Evolutionary conservation across 441 rosid species (phyloP).

Genomic region (Raphanus hybrid): DNA sequence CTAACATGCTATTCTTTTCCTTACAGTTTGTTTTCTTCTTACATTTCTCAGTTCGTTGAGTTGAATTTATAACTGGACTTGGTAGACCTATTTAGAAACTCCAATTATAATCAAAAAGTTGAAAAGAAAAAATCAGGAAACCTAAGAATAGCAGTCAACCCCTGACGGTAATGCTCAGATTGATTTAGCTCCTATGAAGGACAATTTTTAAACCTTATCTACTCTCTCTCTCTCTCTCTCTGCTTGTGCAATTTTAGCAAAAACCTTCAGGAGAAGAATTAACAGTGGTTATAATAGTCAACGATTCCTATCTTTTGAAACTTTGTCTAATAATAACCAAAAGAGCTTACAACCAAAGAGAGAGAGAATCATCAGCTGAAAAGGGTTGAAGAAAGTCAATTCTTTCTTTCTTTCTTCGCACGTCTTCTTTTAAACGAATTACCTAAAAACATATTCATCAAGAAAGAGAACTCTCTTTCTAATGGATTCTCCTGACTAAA

Average conservation of each 20-base stretch:
- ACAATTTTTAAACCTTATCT: constrained; percentile 24
- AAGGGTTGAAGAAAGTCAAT: constrained; percentile 19
- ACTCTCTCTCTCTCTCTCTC: neutral
- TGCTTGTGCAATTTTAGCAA: constrained; percentile 33
- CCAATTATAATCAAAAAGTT: neutral
- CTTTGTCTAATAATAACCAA: constrained; percentile 34
- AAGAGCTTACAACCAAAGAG: constrained; percentile 8
- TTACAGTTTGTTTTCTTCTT: neutral
- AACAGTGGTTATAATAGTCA: constrained; percentile 30
- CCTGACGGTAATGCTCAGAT: neutral
- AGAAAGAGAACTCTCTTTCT: constrained; percentile 37
- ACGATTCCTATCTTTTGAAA: neutral
- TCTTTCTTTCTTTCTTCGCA: neutral
- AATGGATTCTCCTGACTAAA: constrained; percentile 34
- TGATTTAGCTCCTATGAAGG: constrained; percentile 6
- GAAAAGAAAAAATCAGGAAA: constrained; percentile 1
- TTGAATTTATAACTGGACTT: neutral
- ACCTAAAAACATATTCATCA: constrained; percentile 18
- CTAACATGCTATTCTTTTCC: no score
- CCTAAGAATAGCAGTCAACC: constrained; percentile 33
- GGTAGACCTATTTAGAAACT: constrained; percentile 15
- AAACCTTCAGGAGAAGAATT: constrained; percentile 26
- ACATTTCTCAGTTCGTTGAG: neutral
- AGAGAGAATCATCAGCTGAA: constrained; percentile 15
- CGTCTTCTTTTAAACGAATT: neutral